Conservation (phyloP, 2,329 filamentous ascomycete genomes). For the Drechslera avenae region DNA sequence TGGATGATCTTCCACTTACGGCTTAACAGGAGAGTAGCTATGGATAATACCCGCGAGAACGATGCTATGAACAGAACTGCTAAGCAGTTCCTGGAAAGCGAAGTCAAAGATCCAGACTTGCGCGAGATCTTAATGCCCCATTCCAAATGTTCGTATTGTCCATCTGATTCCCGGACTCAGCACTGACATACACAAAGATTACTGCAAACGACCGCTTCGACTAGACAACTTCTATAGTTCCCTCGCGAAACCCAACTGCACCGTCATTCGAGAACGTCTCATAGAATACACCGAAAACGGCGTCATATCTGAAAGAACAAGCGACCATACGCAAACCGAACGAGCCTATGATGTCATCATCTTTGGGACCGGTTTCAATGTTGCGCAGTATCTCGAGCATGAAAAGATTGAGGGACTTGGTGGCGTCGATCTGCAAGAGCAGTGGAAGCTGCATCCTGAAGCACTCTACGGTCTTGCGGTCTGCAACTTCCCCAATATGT, state of each 20-base stretch:
- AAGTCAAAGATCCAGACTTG: not conserved
- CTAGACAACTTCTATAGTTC: not conserved
- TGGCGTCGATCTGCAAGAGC: not conserved
- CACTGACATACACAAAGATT: not conserved
- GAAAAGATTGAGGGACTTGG: not conserved
- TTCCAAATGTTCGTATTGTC: not conserved
- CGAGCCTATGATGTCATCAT: not conserved
- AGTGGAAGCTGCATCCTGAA: conserved; percentile 1
- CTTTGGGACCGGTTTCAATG: not conserved
- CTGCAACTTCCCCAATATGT: not conserved
- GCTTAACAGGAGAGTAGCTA: not conserved
- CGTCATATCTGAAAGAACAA: not conserved
- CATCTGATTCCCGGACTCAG: not conserved
- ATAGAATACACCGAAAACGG: not conserved
- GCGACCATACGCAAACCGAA: not conserved
- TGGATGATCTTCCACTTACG: conserved; percentile 1
- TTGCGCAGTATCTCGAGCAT: not conserved
- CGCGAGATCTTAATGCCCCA: not conserved
- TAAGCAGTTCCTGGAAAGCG: not conserved
- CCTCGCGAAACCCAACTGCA: not conserved
- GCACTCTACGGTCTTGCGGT: not conserved
- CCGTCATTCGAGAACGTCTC: not conserved
- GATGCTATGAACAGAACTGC: not conserved
- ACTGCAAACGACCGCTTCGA: conserved; percentile 2
- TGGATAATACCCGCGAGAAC: not conserved